phyloP scores from a whole-genome alignment of 257 asterid species.

The Catharanthus roseus region DNA sequence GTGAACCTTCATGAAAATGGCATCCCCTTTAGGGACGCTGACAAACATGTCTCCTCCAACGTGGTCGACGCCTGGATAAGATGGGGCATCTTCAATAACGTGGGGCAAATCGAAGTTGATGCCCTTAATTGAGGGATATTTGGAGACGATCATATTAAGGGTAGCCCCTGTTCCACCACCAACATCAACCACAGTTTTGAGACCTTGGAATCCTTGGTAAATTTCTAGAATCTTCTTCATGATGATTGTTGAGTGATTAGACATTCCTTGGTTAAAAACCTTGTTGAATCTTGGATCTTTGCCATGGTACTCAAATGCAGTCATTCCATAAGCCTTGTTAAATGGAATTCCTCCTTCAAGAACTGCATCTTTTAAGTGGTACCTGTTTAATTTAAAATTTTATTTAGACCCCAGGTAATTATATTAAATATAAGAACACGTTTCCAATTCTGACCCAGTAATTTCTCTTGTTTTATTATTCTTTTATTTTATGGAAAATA shows the following conservation, averaged over 20 bases:
- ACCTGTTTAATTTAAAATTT: too few species aligned
- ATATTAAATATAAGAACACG: too few species aligned
- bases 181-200: conserved; percentile 72
- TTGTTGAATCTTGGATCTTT: conserved; percentile 73
- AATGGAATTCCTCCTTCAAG: conserved; percentile 88
- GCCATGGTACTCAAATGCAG: conserved; percentile 71
- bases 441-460: too few species aligned
- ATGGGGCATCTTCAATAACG: conserved; percentile 65
- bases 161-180: conserved; percentile 92
- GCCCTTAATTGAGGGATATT: conserved; percentile 59
- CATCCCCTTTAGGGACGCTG: conserved; percentile 71
- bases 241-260: conserved; percentile 56
- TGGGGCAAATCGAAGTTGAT: conserved; percentile 81
- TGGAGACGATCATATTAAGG: conserved; percentile 57
- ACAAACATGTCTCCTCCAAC: conserved; percentile 96
- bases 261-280: conserved; percentile 81
- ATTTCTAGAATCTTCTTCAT: conserved; percentile 69
- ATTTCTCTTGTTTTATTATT: too few species aligned
- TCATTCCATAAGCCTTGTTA: conserved; percentile 83
- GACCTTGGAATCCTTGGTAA: conserved; percentile 63
- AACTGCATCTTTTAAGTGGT: conserved; percentile 75
- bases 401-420: too few species aligned
- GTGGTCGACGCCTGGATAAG: conserved; percentile 68
- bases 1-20: conserved; percentile 85
- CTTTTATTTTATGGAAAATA: too few species aligned